Conservation (phyloP, 208 protist genomes). For the Trypanosoma platydactyli region DNA sequence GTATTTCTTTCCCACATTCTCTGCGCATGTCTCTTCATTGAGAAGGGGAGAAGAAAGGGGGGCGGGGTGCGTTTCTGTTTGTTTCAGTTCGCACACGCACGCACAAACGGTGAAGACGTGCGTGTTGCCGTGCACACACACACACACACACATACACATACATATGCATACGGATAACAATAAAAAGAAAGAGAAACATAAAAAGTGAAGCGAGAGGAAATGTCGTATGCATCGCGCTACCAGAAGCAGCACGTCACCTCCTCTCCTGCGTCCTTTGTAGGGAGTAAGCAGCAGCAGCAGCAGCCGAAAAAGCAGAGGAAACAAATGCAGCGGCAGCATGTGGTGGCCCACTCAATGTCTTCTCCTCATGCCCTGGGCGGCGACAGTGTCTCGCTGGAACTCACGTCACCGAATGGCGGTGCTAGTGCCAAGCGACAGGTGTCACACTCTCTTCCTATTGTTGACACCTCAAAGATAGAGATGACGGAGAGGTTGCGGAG, state of each 20-base stretch:
- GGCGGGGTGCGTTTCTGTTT: too few relatives aligned
- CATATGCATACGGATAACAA: constrained; percentile 13
- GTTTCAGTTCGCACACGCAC: too few relatives aligned
- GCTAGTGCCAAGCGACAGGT: too few relatives aligned
- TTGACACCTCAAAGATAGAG: neutral
- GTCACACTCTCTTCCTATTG: neutral
- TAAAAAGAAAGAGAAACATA: constrained; percentile 23
- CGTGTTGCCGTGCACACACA: too few relatives aligned
- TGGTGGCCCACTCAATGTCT: neutral
- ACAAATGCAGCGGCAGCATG: too few relatives aligned
- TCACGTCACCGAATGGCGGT: too few relatives aligned
- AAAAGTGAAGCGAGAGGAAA: neutral
- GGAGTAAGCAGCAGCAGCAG: too few relatives aligned
- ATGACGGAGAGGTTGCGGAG: neutral
- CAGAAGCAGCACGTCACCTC: neutral
- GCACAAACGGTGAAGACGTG: too few relatives aligned
- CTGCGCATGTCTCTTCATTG: too few relatives aligned
- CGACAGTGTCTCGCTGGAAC: neutral
- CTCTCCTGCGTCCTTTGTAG: neutral
- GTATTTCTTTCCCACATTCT: neutral
- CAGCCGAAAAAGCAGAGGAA: too few relatives aligned
- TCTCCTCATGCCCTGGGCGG: neutral
- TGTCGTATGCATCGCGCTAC: constrained; percentile 7
- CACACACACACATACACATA: too few relatives aligned
- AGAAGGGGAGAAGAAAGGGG: too few relatives aligned